Base-by-base conservation (phyloP, 495 filamentous ascomycete species). In the Parmelia sp. region DNA sequence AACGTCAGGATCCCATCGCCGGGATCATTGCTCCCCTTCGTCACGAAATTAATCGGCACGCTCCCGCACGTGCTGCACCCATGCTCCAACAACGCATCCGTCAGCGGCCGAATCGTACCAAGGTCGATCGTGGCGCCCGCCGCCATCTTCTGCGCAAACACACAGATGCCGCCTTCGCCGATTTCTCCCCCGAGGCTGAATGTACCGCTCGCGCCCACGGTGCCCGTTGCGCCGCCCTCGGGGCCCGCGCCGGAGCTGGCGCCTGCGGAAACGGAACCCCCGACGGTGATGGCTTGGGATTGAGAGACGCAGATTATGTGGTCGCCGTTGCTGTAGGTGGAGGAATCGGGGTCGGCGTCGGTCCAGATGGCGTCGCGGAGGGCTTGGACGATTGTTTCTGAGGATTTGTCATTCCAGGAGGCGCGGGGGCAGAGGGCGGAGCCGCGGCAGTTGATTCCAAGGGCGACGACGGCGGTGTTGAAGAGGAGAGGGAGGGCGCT, bases 11-110 rank as follows among this genome's bases (percentile, higher is more conserved):
- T 72, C 11, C 70, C 70, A 21, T 59, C 36, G 3, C 51, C 45
- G 7, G 70, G 70, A 49, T 72, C 60, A 57, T 72, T 71, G 42
- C 65, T 72, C 4, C 62, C 62, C 57, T 69, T 14, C 45, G 65
- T 63, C 27, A 71, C 70, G 33, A 64, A 67, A 53, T 72, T 59
- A 21, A 72, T 66, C 21, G 70, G 70, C 37, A 72, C 69, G 25
- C 69, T 71, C 29, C 70, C 70, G 57, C 69, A 72, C n/a, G 69
- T 72, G 1, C 58, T 49, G 36, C 71, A 72, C 8, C 67, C 69
- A 25, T 57, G 55, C 27, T 33, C 27, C 17, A 58, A 37, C n/a
- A 37, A 8, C 9, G 31, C 33, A n/a, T 58, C 33, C 5, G 33
- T 37, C 31, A 58, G 56, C 37, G 4, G 4, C 12, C 33, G 6